Evolutionary conservation across 2,329 filamentous ascomycete species (phyloP).

Genomic region (Immersiporthe knoxdaviesiana): DNA sequence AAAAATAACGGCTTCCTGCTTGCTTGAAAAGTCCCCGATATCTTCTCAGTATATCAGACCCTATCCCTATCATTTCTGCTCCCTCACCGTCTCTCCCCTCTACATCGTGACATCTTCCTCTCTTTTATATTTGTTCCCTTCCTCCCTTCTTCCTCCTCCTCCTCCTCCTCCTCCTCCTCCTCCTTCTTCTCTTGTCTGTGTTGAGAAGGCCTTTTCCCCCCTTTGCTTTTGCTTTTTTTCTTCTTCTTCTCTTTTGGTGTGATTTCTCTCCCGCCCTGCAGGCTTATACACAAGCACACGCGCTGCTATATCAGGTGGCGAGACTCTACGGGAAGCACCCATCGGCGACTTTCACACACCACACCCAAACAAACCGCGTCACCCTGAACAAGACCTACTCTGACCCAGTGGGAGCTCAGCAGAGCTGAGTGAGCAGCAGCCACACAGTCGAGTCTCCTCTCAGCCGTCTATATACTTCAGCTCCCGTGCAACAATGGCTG

Average conservation of each 20-base stretch:
- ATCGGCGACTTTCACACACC: slow-evolving; percentile 6
- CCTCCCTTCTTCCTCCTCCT: not conserved
- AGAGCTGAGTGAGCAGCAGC: not conserved
- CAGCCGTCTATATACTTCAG: not conserved
- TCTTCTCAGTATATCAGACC: not conserved
- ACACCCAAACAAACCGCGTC: not conserved
- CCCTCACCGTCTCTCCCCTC: slow-evolving; percentile 5
- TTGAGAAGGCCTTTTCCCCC: not conserved
- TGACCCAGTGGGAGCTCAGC: not conserved
- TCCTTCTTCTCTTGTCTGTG: not conserved
- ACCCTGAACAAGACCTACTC: no score
- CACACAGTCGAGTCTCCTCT: not conserved
- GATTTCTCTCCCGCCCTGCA: not conserved
- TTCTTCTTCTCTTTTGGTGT: not conserved
- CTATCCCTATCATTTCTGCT: not conserved
- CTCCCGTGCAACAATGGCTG: slow-evolving; percentile 22
- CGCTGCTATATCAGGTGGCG: not conserved
- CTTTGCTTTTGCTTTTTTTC: not conserved
- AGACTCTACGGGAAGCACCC: not conserved
- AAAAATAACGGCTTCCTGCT: not conserved
- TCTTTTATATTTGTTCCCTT: not conserved
- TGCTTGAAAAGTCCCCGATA: not conserved
- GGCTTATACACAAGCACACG: not conserved
- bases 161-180: no score
- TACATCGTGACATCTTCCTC: not conserved